phyloP scores from a whole-genome alignment of 306 rosid genomes.

The Casuarina equisetifolia region DNA sequence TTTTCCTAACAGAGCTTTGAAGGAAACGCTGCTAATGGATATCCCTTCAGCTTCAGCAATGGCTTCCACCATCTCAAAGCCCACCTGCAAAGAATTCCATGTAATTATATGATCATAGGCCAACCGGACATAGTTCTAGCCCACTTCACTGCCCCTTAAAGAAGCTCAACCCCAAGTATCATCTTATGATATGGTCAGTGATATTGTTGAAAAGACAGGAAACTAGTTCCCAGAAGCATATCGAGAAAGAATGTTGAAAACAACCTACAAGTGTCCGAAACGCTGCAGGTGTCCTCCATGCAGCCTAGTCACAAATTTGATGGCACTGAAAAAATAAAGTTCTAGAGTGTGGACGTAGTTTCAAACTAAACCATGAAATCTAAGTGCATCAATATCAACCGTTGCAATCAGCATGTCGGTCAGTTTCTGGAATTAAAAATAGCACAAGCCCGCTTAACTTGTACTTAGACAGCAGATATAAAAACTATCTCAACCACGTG shows the following conservation, averaged over 20 bases:
- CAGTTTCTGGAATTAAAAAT: background rate
- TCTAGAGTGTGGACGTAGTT: background rate
- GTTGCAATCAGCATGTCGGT: background rate
- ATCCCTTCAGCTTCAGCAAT: constrained; percentile 93
- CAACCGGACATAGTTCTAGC: background rate
- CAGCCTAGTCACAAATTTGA: background rate
- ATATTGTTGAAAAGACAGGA: background rate
- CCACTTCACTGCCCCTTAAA: background rate
- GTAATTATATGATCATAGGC: background rate
- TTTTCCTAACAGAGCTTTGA: constrained; percentile 84
- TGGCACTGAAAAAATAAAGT: background rate
- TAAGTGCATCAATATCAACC: background rate
- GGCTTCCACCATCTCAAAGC: constrained; percentile 89
- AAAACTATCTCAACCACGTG: background rate
- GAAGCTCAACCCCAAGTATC: background rate
- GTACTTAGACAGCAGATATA: too few relatives aligned
- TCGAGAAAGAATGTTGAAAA: background rate
- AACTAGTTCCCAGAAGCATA: background rate
- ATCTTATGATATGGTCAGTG: background rate
- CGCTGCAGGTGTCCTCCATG: background rate
- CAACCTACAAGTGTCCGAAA: background rate
- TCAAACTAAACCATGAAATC: background rate
- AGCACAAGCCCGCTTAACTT: too few relatives aligned
- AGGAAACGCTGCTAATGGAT: constrained; percentile 61
- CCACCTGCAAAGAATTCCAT: constrained; percentile 55